Evolutionary conservation across 2,329 filamentous ascomycete genomes (phyloP), one percentile per base, ranked within the genome.

Genomic region (Penicillium sclerotigenum): DNA sequence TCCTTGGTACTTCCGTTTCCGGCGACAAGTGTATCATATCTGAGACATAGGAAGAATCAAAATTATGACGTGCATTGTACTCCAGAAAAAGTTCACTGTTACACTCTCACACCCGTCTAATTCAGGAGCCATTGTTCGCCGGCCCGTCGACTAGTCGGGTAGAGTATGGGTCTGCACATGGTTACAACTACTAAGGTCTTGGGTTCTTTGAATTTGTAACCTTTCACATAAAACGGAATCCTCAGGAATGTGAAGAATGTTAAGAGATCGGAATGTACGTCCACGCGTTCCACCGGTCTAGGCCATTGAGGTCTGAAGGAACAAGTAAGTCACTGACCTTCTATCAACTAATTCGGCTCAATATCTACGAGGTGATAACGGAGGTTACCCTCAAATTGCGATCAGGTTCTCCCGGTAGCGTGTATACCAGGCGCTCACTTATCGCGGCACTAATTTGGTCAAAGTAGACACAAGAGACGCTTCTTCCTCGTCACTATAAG

Each of bases 1-100:
- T 38, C 20, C 29, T 18, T 2, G 16, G 24, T 18, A 28, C 31
- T 52, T 56, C 60, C 54, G 52, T 57, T 59, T 29, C 34, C 60
- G 54, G 59, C 48, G 11, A 61, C 37, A 50, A 47, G 1, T 2
- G 3, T 41, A 45, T 56, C 47, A 20, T 56, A 10, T 18, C 38
- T 16, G 31, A 45, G 34, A 22, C 14, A 18, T 20, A 20, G 26
- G 3, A 24, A 20, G n/a, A 29, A 31, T 9, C 14, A 20, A 22
- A 24, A 4, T 20, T 26, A n/a, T 26, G 47, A 36, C 13, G 5
- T 33, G 16, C 18, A 20, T 33, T 33, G 13, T 40, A 28, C 28
- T 4, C 13, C 34, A 13, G 1, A 9, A 22, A 22, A 51, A 14
- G 16, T 18, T 36, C 13, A 22, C 18, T 31, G 31, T 33, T 29